Evolutionary conservation across 1,284 basidiomycete species (phyloP).

Genomic region (Ceratobasidium sp.): DNA sequence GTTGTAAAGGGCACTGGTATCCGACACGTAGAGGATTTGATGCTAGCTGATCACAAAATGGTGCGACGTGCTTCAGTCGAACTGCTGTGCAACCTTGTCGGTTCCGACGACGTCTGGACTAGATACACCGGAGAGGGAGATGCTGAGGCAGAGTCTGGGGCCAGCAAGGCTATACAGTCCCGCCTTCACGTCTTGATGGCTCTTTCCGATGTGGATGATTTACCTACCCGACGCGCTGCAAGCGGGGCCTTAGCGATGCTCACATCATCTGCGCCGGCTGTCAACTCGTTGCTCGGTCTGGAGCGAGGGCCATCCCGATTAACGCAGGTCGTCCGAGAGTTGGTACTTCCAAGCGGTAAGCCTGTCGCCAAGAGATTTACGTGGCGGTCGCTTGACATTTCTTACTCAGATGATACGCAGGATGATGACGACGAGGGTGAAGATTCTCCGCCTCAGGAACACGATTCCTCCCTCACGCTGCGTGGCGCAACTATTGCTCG

Average conservation of each 20-base stretch:
- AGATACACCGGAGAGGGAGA: conserved; percentile 63
- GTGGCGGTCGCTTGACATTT: conserved; percentile 4
- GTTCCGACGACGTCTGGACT: conserved; percentile 76
- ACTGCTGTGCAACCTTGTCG: conserved; percentile 92
- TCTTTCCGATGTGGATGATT: conserved; percentile 84
- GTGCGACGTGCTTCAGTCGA: conserved; percentile 89
- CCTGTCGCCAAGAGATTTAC: not conserved
- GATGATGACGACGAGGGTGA: conserved; percentile 13
- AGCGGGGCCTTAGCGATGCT: conserved; percentile 86
- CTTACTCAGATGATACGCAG: conserved; percentile 14
- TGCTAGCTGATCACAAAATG: conserved; percentile 85
- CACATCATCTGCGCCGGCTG: conserved; percentile 59
- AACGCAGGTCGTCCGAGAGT: conserved; percentile 21
- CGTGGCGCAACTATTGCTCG: conserved; percentile 34
- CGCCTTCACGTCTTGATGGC: conserved; percentile 86
- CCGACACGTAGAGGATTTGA: conserved; percentile 77
- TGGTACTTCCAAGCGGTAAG: conserved; percentile 32
- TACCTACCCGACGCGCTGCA: conserved; percentile 83
- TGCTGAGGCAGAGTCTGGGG: conserved; percentile 49
- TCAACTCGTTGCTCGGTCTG: conserved; percentile 22
- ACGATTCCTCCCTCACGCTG: conserved; percentile 37
- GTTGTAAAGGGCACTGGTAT: conserved; percentile 58
- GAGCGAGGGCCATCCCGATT: conserved; percentile 36
- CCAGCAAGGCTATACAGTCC: conserved; percentile 61
- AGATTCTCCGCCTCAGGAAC: conserved; percentile 17